Evolutionary conservation across 78 protist genomes (phyloP), one percentile per base, ranked within the genome.

Genomic region (Dictyostelium brefeldianum): DNA sequence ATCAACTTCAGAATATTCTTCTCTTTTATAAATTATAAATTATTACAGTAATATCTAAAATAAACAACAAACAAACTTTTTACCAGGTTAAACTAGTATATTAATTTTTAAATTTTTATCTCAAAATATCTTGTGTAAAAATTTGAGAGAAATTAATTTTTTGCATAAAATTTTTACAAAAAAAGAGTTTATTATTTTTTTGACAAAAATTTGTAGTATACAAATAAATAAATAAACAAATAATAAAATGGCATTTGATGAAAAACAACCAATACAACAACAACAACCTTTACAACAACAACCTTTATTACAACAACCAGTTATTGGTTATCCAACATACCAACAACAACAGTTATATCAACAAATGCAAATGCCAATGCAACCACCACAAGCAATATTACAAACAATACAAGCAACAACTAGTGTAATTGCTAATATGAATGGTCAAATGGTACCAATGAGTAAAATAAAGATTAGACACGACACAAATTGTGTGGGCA

Each of bases 211-310:
- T 53, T 53, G 12, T 53, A 14, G 12, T 14, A 0, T n/a, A 56
- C 4, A 54, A 54, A 54, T 14, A 10, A 56, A n/a, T n/a, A 57
- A 57, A 57, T 18, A 57, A 6, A 57, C 15, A 57, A 57, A 57
- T 57, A n/a, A 57, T 57, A 57, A 65, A 65, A 65, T 65, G 73
- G 73, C 22, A 29, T 22, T 29, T 29, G 73, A 65, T 27, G 41
- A n/a, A 51, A 51, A 51, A 14, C 56, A 51, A 51, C 15, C 1
- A 3, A 4, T 51, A 51, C 56, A 51, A 51, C 56, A 1, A 6
- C 43, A 65, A 65, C 43, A 25, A 65, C 47, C n/a, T 12, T 46
- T 27, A 65, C 65, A 18, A 56, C 65, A 18, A 56, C 43, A 25
- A 65, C 47, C 47, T 11, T 41, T 25, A 64, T 22, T 3, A 54